A percentile compares a stretch with the other conserved stretches of the same genome.
These are phyloP conservation scores for Kwoniella europaea DNA, from an alignment of 768 basidiomycete genomes.

Conservation along the genomic window DNA sequence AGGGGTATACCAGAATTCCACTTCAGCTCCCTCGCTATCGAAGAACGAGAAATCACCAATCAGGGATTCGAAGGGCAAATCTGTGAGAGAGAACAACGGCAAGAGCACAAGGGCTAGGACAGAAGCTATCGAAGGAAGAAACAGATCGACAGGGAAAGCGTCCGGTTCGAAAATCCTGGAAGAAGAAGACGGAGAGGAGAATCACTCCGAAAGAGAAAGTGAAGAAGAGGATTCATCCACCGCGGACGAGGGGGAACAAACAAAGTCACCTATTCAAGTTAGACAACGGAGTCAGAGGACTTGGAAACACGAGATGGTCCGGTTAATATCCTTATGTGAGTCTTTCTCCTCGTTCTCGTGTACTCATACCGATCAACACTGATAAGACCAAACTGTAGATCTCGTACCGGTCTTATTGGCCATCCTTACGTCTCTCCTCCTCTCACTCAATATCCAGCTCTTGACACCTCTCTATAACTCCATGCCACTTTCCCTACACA, in stretches of 20 bases:
- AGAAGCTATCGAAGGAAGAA: not conserved
- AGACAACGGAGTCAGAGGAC: not conserved
- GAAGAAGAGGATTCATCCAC: not conserved
- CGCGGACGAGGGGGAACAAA: slow-evolving; percentile 3
- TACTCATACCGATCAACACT: no score
- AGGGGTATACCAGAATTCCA: no score
- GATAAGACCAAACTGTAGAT: slow-evolving; percentile 23
- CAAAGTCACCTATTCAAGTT: not conserved
- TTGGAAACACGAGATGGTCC: slow-evolving; percentile 22
- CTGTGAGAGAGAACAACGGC: not conserved
- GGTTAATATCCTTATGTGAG: slow-evolving; percentile 27
- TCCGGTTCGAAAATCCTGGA: not conserved
- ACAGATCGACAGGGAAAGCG: not conserved
- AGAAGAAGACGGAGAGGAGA: not conserved
- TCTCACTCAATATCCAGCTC: slow-evolving; percentile 32
- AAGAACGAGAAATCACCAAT: no score
- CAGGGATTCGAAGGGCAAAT: no score
- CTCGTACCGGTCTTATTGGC: slow-evolving; percentile 31
- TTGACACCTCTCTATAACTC: slow-evolving; percentile 47
- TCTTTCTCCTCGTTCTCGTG: not conserved
- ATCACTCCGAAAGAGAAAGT: not conserved
- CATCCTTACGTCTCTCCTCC: slow-evolving; percentile 35
- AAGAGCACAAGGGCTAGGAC: not conserved
- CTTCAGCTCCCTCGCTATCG: no score
- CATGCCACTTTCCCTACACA: slow-evolving; percentile 39